Evolutionary conservation across 1,284 basidiomycete species (phyloP), one percentile per base, ranked within the genome.

Genomic region (Sphagnurus paluster): DNA sequence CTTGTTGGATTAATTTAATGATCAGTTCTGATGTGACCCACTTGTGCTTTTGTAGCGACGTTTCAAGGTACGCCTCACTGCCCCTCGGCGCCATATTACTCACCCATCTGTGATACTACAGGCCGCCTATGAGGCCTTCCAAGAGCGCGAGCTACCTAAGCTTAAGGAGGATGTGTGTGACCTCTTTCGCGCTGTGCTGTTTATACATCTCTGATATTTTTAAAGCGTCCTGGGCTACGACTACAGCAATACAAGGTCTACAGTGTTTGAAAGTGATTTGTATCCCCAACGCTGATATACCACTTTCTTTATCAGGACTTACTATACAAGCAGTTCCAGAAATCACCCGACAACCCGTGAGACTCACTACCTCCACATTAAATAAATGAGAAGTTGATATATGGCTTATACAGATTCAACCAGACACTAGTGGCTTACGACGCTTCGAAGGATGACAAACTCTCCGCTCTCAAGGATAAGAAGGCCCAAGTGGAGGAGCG

Each of bases 81-180:
- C 47, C 30, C 36, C 38, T 19, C 43, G 46, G 36, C 41, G 35
- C 28, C 24, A 28, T 23, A 29, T 13, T 30, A 24, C 24, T 49
- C 36, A 51, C 45, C 21, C 21, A 43, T 44, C 50, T 23, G 34
- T 19, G 19, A 39, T 46, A 48, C 42, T 35, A 14, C 42, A 87
- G 82, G 93, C 86, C 30, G 90, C 93, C 5, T 94, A 90, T 56
- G 93, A 95, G 61, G 93, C 92, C 3, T 98, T 95, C 69, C 83
- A 90, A 61, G 94, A 98, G 56, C 76, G 82, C 3, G 90, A 97
- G 61, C 70, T 98, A 56, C 92, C 95, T 0, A 84, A 77, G 19
- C 56, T 88, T 51, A 86, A 80, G 62, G 68, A 79, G 54, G 93
- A 98, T 54, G 87, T 87, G 56, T 35, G 74, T 62, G 19, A 50